Base-by-base conservation (phyloP, 176 grass and related monocot genomes). In the Calamus simplicifolius region DNA sequence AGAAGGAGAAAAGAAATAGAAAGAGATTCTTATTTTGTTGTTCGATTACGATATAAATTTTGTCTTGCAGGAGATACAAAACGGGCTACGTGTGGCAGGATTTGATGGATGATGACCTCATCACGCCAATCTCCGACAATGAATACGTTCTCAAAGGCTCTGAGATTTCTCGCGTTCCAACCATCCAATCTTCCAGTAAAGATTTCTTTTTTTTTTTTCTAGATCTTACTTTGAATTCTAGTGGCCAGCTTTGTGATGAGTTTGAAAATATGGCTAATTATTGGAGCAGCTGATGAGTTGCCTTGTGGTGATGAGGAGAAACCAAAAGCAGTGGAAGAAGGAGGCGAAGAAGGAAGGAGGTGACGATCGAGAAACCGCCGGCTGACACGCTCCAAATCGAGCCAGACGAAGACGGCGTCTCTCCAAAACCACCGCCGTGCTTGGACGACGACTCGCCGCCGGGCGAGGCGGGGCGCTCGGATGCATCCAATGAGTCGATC, bases 61-160 rank as follows among this genome's bases (percentile, higher is more conserved):
- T 12, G 52, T 72, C 29, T 59, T 23, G 27, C 64, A 88, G 85
- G 69, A 83, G 59, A 63, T 83, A 88, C 62, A 82, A 68, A 64
- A 27, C 25, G 0, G 82, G 78, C 23, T 82, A 73, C 50, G 25
- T 90, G 52, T 82, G 87, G 87, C 78, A 79, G 68, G 82, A 85
- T 69, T 66, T 82, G 25, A 73, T 69, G 74, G 87, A 90, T 25
- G 82, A 79, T 61, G 87, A 90, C 57, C 87, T 90, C 43, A 69
- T 90, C 54, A 82, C 82, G 5, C 81, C 87, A 53, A 12, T 82
- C 81, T 79, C 75, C 71, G 87, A 82, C 68, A 76, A 67, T 68
- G 82, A 90, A 66, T 90, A 76, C 78, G 78, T 85, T 8, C 67
- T 90, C 63, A 85, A 82, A 57, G 87, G 82, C 71, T 85, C 68